Base-by-base conservation (phyloP, 176 grass and related monocot species). In the Triticum urartu region DNA sequence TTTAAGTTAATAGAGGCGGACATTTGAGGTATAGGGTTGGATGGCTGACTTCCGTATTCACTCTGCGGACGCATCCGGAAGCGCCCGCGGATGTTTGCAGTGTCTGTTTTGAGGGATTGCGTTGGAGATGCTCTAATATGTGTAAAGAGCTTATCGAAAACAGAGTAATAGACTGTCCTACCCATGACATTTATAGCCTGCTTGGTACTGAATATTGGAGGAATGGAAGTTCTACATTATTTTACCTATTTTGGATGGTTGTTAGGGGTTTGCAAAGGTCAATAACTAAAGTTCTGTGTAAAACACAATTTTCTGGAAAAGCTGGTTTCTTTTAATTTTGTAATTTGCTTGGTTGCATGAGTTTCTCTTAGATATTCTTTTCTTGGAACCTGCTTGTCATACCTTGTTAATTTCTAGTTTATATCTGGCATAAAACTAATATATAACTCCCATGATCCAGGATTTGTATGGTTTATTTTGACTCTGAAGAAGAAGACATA, bases 391-490 rank as follows among this genome's bases (percentile, higher is more conserved):
- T 77, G 32, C 54, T 35, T 68, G 14, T 64, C 15, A 68, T 35
- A 38, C 62, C 61, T 70, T 58, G 11, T 15, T 52, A 47, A 80
- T 84, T 80, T 87, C 11, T 81, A 14, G 45, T 80, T 81, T 6
- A 3, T 84, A 43, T 65, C 1, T 42, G 24, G 71, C 40, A 81
- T 78, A 78, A 81, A 25, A 38, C 3, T 76, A 78, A 47, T 47
- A 47, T 12, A 47, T 47, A 47, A 47, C 11, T 12, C 11, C 33
- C 9, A 59, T 89, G 79, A 77, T 90, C 39, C 81, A 99, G 97
- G 97, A 43, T 99, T 99, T 86, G 94, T 99, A 63, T 99, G 94
- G 97, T 99, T 99, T 87, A 99, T 99, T 92, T 88, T 99, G 64
- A 97, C 97, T 83, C 72, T 99, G 65, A 99, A 99, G 92, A 99